Conservation (phyloP, 768 basidiomycete genomes). For the Boletus rubropictus region DNA sequence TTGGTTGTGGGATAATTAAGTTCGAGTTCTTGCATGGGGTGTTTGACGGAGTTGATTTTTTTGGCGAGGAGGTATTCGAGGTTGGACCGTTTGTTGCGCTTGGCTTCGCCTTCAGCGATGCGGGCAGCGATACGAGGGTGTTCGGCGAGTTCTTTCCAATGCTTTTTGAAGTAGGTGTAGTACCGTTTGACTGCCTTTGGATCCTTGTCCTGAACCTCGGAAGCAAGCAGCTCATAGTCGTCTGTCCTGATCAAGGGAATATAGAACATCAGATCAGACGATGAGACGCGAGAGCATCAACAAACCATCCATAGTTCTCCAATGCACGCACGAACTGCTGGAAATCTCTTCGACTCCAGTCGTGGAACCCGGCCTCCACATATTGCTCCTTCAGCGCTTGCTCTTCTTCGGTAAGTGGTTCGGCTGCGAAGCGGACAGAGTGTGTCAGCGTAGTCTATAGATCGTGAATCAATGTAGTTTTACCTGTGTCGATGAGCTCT, state of each 20-base stretch:
- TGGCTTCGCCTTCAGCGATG: conserved; percentile 83
- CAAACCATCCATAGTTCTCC: conserved; percentile 79
- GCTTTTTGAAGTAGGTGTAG: conserved; percentile 79
- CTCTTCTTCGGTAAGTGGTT: conserved; percentile 88
- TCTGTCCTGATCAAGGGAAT: conserved; percentile 44
- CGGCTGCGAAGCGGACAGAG: conserved; percentile 47
- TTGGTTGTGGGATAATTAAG: conserved; percentile 94
- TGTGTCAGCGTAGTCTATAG: neutral
- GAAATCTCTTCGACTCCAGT: conserved; percentile 92
- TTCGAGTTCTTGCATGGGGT: conserved; percentile 96
- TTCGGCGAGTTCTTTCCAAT: conserved; percentile 73
- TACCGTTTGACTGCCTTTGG: conserved; percentile 74
- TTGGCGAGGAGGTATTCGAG: conserved; percentile 70
- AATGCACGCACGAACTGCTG: conserved; percentile 80
- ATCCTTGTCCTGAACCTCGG: conserved; percentile 81
- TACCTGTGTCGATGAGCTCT: conserved; percentile 82
- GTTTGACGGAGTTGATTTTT: conserved; percentile 78
- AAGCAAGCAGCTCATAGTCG: conserved; percentile 60
- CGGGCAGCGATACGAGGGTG: conserved; percentile 76
- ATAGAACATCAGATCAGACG: neutral
- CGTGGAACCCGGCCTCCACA: conserved; percentile 72
- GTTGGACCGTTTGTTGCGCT: conserved; percentile 81
- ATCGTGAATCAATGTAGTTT: neutral
- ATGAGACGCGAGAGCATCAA: neutral
- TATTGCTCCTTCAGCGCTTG: conserved; percentile 73